Base-by-base conservation (phyloP, 208 protist genomes). In the Leptomonas pyrrhocoris region DNA sequence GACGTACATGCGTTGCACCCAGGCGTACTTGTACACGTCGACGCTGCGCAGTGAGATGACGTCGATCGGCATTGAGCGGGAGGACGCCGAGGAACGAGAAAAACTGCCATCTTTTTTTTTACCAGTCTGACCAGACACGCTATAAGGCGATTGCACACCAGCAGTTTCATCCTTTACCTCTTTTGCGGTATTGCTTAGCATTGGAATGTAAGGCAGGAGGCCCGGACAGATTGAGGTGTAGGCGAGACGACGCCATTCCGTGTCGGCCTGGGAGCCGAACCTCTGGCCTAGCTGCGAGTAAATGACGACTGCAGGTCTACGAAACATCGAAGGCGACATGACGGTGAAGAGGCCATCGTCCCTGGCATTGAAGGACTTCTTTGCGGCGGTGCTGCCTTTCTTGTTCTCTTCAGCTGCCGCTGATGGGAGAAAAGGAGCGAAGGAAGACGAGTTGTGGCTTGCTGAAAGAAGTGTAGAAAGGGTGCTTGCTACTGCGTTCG, bases 251-350 rank as follows among this genome's bases (percentile, higher is more conserved):
- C 91, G 74, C 91, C 91, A 96, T 50, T 86, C 85, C 21, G 60
- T 51, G 51, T 96, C 88, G 4, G 86, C 88, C 30, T 88, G 78
- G 2, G 82, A 83, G 28, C 91, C 88, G 61, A 92, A 86, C 70
- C 88, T 89, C 64, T 96, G 91, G 2, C 91, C 91, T 1, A 94
- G 69, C 69, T 96, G 91, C 23, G 91, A 86, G 63, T 83, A 92
- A 60, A 96, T 94, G 49, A 96, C 77, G 18, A 96, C 80, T 0
- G 88, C 81, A 28, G 91, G 91, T n/a, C 84, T 74, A 7, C 81
- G 79, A 63, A 95, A 93, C 19, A 76, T 75, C 5, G 73, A 71
- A 16, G 81, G 71, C 21, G 74, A 77, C 42, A 95, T 72, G 7
- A 71, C 50, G 16, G 84, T 90, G 62, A 92, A 87, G 30, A 88